Percentiles rank a stretch among this genome's conserved stretches.
phyloP scores from a whole-genome alignment of 2,329 filamentous ascomycete genomes.

The Aspergillus intermedius region DNA sequence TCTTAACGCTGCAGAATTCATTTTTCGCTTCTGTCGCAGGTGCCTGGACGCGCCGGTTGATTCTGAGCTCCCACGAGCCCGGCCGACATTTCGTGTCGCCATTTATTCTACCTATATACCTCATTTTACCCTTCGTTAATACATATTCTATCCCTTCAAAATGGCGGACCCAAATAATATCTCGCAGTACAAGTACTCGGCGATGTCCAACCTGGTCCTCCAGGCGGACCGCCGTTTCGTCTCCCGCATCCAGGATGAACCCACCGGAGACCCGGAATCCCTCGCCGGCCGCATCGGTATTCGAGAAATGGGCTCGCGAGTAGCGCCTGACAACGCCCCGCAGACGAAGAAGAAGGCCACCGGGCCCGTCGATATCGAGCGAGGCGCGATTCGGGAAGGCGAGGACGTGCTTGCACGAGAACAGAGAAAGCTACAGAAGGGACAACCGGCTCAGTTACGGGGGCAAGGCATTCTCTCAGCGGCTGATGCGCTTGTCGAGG shows the following conservation, averaged over 20 bases:
- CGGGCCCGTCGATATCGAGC: conserved; percentile 62
- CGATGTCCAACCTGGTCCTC: conserved; percentile 99
- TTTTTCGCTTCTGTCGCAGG: conserved; percentile 15
- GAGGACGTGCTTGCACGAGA: conserved; percentile 76
- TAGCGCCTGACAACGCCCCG: conserved; percentile 70
- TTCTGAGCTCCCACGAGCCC: conserved; percentile 27
- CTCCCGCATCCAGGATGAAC: conserved; percentile 84
- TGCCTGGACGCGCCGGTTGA: conserved; percentile 28
- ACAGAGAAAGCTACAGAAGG: conserved; percentile 76
- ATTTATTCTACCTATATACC: conserved; percentile 7
- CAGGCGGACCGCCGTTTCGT: conserved; percentile 97
- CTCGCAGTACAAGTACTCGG: conserved; percentile 97
- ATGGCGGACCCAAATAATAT: conserved; percentile 68
- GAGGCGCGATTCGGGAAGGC: conserved; percentile 70
- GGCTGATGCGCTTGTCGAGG: conserved; percentile 81
- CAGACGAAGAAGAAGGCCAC: conserved; percentile 68
- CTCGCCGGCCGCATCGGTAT: conserved; percentile 90
- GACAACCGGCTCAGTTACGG: conserved; percentile 62
- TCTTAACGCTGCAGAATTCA: conserved; percentile 19
- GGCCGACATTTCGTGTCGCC: conserved; percentile 16
- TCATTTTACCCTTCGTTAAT: conserved; percentile 10
- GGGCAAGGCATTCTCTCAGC: conserved; percentile 75
- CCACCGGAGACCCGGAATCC: conserved; percentile 94
- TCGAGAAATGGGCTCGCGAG: conserved; percentile 84
- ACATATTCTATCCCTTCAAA: conserved; percentile 21